Evolutionary conservation across 164 flowering plant genomes (phyloP), one percentile per base, ranked within the genome.

Genomic region (Houttuynia cordata): DNA sequence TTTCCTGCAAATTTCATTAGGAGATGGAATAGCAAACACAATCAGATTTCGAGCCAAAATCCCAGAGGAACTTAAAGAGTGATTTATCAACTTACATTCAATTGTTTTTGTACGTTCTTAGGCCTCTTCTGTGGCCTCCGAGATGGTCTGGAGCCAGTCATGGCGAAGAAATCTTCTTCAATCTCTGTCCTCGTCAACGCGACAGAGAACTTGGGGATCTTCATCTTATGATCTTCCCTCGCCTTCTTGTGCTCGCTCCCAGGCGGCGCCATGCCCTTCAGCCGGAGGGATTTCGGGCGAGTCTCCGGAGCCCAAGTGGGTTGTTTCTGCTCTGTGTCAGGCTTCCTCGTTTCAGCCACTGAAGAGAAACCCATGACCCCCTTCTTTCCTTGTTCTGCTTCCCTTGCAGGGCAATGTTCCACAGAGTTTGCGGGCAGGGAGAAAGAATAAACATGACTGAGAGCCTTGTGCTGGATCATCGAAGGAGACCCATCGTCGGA

Each of bases 61-160:
- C 0, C 7, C 10, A 52, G 55, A 23, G n/a, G 3, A 52, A n/a
- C n/a, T n/a, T n/a, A n/a, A 52, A 52, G 23, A 23, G 58, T 23
- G 58, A 56, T 4, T n/a, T n/a, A 12, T 52, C 23, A 21, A 56
- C 59, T 57, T 18, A 57, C 59, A 57, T 57, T 19, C 37, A 24
- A 53, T 66, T 76, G 68, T 49, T 68, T 80, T 81, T 83, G 93
- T 13, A 82, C 65, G 40, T 0, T 62, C 50, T 63, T 80, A 0
- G 78, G 50, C 61, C 86, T 70, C 80, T 82, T 89, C 81, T 78
- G 82, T 4, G 95, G 96, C 66, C 88, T 59, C 39, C 96, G 73
- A 19, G 83, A 69, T 1, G 88, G 91, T 60, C 75, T 71, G n/a
- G 66, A 75, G 14, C 91, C 91, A 0, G 67, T 41, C 61, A 85